Base-by-base conservation (phyloP, 1,139 yeast species). In the Nakaseomyces glabratus region DNA sequence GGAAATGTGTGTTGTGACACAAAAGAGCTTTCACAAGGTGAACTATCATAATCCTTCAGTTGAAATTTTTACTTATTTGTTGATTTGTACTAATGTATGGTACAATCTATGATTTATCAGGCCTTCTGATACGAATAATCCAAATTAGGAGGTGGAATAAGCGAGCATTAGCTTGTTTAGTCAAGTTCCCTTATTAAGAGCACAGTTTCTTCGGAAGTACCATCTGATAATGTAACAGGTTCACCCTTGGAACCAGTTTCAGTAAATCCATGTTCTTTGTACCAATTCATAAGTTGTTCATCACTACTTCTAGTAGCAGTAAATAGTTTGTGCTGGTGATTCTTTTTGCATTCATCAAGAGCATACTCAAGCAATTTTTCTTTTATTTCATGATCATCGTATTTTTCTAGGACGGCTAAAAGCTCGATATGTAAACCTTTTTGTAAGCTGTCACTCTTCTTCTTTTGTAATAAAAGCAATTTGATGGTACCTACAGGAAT, bases 401-500 rank as follows among this genome's bases (percentile, higher is more conserved):
- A 84, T 1, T 75, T 70, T 24, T 69, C 62, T 43, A 82, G 60
- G 5, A 82, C 88, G 0, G 77, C 81, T 33, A 82, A 55, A 2
- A 76, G 66, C 54, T 79, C 80, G 25, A 82, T 66, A 45, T 78
- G 72, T 1, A 81, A 66, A 4, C 75, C 71, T 12, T 60, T 53
- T 2, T 70, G 69, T 3, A 61, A 47, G n/a, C 47, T 45, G 50
- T 60, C 44, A 52, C 58, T 38, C 55, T 39, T 41, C 30, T 44
- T 48, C 24, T 47, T 48, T 11, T 45, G 38, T n/a, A 48, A 54
- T 2, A 67, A 49, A 43, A 68, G 68, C 24, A 73, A 73, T 44
- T 68, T 72, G 24, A 82, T 60, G 3, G 75, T 78, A 2, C 86
- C 94, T 3, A 82, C 86, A 5, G 93, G 85, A n/a, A 76, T 62